Percentiles rank a stretch among this genome's conserved stretches.
phyloP scores from a whole-genome alignment of 2,329 filamentous ascomycete genomes.

The Diplodia seriata region DNA sequence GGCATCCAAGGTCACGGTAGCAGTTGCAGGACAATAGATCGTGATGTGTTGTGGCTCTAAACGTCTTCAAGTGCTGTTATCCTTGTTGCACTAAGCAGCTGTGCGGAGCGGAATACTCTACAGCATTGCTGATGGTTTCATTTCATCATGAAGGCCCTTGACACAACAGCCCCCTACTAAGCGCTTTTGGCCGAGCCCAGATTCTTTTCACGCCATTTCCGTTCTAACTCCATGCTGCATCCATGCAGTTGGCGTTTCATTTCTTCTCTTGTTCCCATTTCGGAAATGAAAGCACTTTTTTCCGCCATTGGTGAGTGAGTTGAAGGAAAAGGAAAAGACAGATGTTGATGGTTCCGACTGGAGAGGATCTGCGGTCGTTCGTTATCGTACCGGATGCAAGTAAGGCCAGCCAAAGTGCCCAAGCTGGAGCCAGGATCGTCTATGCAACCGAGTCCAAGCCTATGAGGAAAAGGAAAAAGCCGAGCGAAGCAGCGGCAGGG shows the following conservation, averaged over 20 bases:
- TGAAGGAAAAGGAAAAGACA: not conserved
- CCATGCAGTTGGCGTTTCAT: slow-evolving; percentile 5
- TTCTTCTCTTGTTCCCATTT: not conserved
- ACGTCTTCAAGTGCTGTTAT: not conserved
- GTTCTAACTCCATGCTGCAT: slow-evolving; percentile 9
- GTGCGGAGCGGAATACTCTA: not conserved
- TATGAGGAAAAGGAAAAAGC: not conserved
- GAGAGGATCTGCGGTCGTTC: not conserved
- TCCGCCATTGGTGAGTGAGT: not conserved
- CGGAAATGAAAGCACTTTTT: not conserved
- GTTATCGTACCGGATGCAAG: not conserved
- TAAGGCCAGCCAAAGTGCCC: not conserved
- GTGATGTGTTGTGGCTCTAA: not conserved
- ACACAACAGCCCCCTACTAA: not conserved
- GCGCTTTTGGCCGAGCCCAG: not conserved
- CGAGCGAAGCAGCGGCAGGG: not conserved
- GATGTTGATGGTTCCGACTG: not conserved
- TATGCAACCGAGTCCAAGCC: not conserved
- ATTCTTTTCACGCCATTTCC: not conserved
- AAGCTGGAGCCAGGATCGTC: not conserved
- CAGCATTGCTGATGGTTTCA: not conserved
- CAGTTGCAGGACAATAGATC: not conserved
- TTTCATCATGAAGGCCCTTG: not conserved
- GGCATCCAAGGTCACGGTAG: not conserved
- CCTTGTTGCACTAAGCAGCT: not conserved